A percentile compares a stretch with the other conserved stretches of the same genome.
Conservation (phyloP, 148 eudicot genomes). For the Rhododendron ferrugineum region DNA sequence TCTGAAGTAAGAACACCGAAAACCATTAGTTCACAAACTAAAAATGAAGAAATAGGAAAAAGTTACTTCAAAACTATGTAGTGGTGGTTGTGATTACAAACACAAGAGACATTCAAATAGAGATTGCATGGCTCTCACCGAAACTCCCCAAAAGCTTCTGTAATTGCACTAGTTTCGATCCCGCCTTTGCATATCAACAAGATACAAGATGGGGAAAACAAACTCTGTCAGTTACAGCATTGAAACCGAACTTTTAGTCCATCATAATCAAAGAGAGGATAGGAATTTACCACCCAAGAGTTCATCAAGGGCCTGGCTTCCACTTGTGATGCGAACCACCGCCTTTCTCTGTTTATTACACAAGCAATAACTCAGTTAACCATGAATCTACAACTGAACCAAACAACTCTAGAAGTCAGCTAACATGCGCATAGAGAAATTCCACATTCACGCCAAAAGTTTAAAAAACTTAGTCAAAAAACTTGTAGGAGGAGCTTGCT, state of each 20-base stretch:
- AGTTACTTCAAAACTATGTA: neutral
- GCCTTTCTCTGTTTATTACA: conserved; percentile 55
- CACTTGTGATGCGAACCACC: conserved; percentile 80
- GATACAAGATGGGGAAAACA: neutral
- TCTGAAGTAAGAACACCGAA: conserved; percentile 29
- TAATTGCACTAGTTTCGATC: conserved; percentile 75
- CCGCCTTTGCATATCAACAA: conserved; percentile 48
- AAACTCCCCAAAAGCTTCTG: conserved; percentile 96
- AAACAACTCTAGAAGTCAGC: neutral
- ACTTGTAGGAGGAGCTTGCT: neutral
- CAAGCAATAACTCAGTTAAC: neutral
- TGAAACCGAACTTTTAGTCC: neutral
- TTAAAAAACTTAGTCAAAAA: neutral
- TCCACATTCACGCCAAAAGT: neutral
- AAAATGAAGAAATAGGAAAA: neutral
- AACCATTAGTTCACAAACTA: neutral
- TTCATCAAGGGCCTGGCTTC: conserved; percentile 89
- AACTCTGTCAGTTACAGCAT: neutral
- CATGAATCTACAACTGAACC: neutral
- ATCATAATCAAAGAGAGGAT: neutral
- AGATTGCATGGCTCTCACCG: conserved; percentile 37
- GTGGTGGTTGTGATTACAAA: neutral
- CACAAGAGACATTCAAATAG: neutral
- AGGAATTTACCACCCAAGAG: conserved; percentile 57
- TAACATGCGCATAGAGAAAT: neutral